Evolutionary conservation across 2,329 filamentous ascomycete species (phyloP), one percentile per base, ranked within the genome.

Genomic region (Neonectria hederae): DNA sequence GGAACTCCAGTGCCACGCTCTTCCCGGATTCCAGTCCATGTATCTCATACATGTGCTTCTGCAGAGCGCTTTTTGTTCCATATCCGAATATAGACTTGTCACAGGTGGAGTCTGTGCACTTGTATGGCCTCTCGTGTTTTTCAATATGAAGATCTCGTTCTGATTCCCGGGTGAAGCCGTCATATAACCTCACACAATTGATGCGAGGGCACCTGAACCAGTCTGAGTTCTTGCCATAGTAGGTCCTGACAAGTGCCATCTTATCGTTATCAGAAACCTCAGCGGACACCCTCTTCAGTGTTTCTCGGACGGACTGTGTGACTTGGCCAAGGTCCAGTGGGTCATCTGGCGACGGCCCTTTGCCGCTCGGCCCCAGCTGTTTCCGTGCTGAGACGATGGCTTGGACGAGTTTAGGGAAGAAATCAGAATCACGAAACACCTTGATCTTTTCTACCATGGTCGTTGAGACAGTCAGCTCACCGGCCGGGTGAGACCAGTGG

Each of bases 201-300:
- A 72, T 32, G 8, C 48, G 19, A 24, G 42, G 49, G 17, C 60
- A 63, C 28, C 59, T 63, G 26, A 58, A 63, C 46, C 48, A 49
- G 46, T 30, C 46, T 8, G 46, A 54, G 17, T 58, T 58, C 11
- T 54, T 42, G 4, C 60, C 54, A 26, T 63, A 59, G 11, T 48
- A 58, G 14, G 21, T 17, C 13, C 17, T 38, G 7, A 54, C n/a
- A 46, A 38, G 35, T 11, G 19, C 17, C 22, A n/a, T 4, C 54
- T 58, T 24, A 8, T 35, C 19, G 9, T 30, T 48, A 19, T 13
- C 11, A 2, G 38, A 32, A 2, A 46, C 30, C 2, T 4, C 4
- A 8, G 42, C n/a, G 5, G 19, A 21, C 8, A 11, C n/a, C n/a
- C 26, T 38, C 54, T 48, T 24, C 0, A 48, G 7, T 28, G 45